Conservation (phyloP, 1,284 basidiomycete genomes). For the Leccinum cinnamomeum region DNA sequence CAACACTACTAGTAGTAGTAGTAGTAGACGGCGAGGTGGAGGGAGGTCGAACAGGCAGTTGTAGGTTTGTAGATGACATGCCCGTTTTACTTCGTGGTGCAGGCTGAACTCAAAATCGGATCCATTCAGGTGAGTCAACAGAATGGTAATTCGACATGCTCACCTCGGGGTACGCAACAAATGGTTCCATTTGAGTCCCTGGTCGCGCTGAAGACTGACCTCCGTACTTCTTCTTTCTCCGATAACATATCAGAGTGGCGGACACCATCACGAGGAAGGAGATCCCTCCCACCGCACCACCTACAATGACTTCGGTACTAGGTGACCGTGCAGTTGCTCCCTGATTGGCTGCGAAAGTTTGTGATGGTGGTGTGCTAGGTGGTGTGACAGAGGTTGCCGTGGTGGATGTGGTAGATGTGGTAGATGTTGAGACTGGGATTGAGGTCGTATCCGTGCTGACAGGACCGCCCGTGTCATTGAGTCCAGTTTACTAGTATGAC, state of each 20-base stretch:
- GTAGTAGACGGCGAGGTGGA: neutral
- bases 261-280: neutral
- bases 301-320: slow-evolving; percentile 5
- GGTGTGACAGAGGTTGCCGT: neutral
- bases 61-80: neutral
- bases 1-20: neutral
- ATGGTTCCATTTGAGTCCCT: neutral
- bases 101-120: neutral
- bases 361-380: neutral
- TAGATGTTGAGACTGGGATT: neutral
- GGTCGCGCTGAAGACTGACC: neutral
- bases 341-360: neutral
- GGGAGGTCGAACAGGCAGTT: neutral
- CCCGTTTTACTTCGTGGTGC: neutral
- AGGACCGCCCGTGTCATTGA: neutral
- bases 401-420: neutral
- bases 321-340: neutral
- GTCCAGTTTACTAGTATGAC: neutral
- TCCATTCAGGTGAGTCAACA: neutral
- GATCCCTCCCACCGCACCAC: slow-evolving; percentile 11
- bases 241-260: slow-evolving; percentile 2
- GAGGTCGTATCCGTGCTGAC: neutral
- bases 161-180: neutral
- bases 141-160: neutral
- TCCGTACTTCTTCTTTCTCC: neutral